A percentile compares a stretch with the other conserved stretches of the same genome.
Evolutionary conservation across 805 yeast species (phyloP).

Genomic region (Sungouiella thailandica): DNA sequence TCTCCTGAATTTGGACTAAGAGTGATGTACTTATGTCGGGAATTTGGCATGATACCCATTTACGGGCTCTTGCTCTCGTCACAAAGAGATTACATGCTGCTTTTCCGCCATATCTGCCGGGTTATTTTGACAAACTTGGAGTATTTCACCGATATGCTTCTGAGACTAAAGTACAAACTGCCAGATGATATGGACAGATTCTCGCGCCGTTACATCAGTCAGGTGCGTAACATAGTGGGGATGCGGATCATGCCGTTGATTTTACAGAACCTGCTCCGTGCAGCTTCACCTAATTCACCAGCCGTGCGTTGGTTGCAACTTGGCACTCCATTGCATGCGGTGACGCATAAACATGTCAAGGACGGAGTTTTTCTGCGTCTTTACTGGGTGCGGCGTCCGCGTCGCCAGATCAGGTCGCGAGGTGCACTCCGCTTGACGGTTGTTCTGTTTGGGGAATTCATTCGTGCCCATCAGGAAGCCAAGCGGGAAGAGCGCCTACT

Average conservation of each 20-base stretch:
- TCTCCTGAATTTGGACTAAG: slow-evolving; percentile 14
- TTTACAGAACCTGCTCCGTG: slow-evolving; percentile 11
- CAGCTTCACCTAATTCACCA: too few species aligned
- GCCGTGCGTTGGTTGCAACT: neutral
- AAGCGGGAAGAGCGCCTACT: too few species aligned
- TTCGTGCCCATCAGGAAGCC: too few species aligned
- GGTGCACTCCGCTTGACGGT: too few species aligned
- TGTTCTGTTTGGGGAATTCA: too few species aligned
- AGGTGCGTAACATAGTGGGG: slow-evolving; percentile 24
- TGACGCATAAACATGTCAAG: slow-evolving; percentile 21
- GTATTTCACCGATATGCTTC: slow-evolving; percentile 34
- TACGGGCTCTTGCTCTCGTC: slow-evolving; percentile 24
- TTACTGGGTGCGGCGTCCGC: slow-evolving; percentile 30
- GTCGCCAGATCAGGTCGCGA: too few species aligned
- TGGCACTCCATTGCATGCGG: slow-evolving; percentile 20
- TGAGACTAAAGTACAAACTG: slow-evolving; percentile 31
- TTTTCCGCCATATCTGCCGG: slow-evolving; percentile 31
- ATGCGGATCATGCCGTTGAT: slow-evolving; percentile 22
- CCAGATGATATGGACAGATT: slow-evolving; percentile 24
- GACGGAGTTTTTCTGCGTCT: slow-evolving; percentile 26
- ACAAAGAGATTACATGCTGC: slow-evolving; percentile 17
- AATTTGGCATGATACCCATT: slow-evolving; percentile 33
- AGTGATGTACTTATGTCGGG: slow-evolving; percentile 24
- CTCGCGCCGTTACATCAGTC: slow-evolving; percentile 20
- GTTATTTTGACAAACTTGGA: slow-evolving; percentile 33